Base-by-base conservation (phyloP, 345 rosid genomes). In the Citrus inodora region DNA sequence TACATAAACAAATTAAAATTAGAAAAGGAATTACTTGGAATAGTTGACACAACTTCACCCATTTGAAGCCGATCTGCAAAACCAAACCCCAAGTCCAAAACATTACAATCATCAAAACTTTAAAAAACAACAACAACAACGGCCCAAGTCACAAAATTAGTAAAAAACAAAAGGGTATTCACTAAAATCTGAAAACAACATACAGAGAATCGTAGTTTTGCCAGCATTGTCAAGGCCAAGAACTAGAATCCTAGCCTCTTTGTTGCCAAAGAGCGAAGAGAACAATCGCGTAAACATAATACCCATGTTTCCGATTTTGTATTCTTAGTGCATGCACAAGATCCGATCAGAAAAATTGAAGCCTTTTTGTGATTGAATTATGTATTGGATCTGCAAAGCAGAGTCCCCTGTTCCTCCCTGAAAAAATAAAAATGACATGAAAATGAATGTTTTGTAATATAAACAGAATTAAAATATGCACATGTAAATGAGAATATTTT, bases 21-120 rank as follows among this genome's bases (percentile, higher is more conserved):
- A 16, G 10, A 56, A 71, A 74, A 81, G 75, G 27, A 89, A 94
- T 73, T 74, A 95, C 98, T 95, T 69, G 98, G 98, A 84, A 95
- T 95, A 60, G 98, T 95, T 28, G 98, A 93, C 59, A 95, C 98
- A 71, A 95, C 98, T 86, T 95, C 98, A 14, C 98, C 98, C 98
- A 95, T 95, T 91, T 95, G 98, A 83, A 93, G 91, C 87, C 98
- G 94, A 95, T 92, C 98, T 92, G 91, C 24, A 71, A 27, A 28
- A 74, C 40, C 70, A 76, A 75, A 61, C 38, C 22, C 32, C 72
- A 72, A 24, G 67, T 21, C 46, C 60, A 66, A 25, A 68, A 78
- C 40, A 42, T 9, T 68, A 62, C 76, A 67, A 79, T 22, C 46
- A 74, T 17, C 25, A 19, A 24, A 40, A 40, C 2, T 9, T 38